Evolutionary conservation across 2,329 filamentous ascomycete genomes (phyloP).

Genomic region (Xylariales sp.): DNA sequence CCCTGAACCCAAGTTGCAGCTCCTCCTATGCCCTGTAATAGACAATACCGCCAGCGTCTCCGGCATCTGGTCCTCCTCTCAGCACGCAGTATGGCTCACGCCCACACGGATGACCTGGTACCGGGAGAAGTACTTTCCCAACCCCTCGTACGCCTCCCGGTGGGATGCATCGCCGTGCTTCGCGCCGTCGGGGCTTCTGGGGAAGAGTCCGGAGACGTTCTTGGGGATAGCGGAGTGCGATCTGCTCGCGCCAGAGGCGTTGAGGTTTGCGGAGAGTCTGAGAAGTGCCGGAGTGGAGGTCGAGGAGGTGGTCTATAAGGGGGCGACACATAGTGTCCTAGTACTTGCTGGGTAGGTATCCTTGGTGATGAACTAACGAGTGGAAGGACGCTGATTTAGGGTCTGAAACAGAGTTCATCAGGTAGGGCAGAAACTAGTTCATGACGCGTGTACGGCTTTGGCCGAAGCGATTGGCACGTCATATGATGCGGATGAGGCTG

Average conservation of each 20-base stretch:
- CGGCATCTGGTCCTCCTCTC: slow-evolving; percentile 12
- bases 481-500: background rate
- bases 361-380: background rate
- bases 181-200: slow-evolving; percentile 14
- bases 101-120: slow-evolving; percentile 31
- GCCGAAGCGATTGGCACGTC: slow-evolving; percentile 1
- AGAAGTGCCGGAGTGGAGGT: slow-evolving; percentile 11
- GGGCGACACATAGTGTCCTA: slow-evolving; percentile 9
- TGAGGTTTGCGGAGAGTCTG: slow-evolving; percentile 24
- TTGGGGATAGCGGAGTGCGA: slow-evolving; percentile 29
- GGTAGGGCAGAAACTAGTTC: background rate
- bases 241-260: slow-evolving; percentile 27
- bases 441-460: slow-evolving; percentile 4
- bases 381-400: background rate
- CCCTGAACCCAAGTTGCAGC: slow-evolving; percentile 6
- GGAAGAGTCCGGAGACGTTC: slow-evolving; percentile 25
- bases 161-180: slow-evolving; percentile 29
- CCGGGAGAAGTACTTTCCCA: slow-evolving; percentile 28
- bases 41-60: slow-evolving; percentile 28
- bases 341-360: slow-evolving; percentile 10
- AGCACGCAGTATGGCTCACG: slow-evolving; percentile 28
- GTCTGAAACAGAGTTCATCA: background rate
- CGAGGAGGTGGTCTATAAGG: slow-evolving; percentile 9
- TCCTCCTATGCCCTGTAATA: slow-evolving; percentile 28
- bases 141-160: slow-evolving; percentile 16